Percentiles rank a stretch among this genome's conserved stretches.
Evolutionary conservation across 2,329 filamentous ascomycete genomes (phyloP).

Genomic region (Teratosphaeria viscida): DNA sequence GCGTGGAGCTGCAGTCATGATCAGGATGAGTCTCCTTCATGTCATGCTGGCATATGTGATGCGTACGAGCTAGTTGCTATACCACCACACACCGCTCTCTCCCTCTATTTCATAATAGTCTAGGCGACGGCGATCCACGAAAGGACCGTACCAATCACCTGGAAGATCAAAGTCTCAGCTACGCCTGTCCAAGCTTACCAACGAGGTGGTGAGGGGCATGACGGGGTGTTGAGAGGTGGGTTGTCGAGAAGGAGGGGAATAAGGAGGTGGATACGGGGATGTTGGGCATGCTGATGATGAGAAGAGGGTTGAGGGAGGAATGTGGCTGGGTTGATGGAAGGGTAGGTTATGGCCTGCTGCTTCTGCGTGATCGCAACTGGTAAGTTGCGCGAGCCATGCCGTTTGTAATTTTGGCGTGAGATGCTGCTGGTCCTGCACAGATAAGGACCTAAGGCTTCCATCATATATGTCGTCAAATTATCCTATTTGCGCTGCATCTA

Average conservation of each 20-base stretch:
- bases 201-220: conserved; percentile 38
- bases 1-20: conserved; percentile 42
- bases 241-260: conserved; percentile 6
- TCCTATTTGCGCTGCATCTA: too few relatives aligned
- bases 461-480: not conserved
- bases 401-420: not conserved
- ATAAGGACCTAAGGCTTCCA: not conserved
- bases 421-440: not conserved
- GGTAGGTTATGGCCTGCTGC: conserved; percentile 6
- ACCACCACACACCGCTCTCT: conserved; percentile 49
- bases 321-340: not conserved
- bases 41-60: conserved; percentile 46
- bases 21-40: conserved; percentile 49
- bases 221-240: conserved; percentile 40
- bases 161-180: conserved; percentile 40
- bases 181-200: conserved; percentile 30
- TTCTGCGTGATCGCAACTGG: conserved; percentile 9
- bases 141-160: conserved; percentile 32
- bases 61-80: conserved; percentile 45
- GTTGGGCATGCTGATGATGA: not conserved
- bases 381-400: not conserved
- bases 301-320: not conserved
- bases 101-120: conserved; percentile 53
- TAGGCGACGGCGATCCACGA: conserved; percentile 39
- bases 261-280: conserved; percentile 13